Evolutionary conservation across 768 basidiomycete genomes (phyloP), one percentile per base, ranked within the genome.

Genomic region (Suillus variegatus): DNA sequence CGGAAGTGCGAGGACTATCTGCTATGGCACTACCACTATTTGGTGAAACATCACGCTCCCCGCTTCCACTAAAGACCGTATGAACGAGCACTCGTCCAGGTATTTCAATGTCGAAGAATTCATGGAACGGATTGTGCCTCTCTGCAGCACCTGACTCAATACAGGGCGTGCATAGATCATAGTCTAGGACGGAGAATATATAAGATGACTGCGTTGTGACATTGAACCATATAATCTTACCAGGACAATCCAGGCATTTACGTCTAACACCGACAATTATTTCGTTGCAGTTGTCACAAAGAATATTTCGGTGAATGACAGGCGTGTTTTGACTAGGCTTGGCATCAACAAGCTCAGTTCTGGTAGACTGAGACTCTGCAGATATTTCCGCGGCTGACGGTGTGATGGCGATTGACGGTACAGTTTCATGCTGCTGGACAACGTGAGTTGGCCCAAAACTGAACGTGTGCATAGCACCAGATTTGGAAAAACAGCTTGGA

Each of bases 231-330:
- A 41, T n/a, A n/a, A 55, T 76, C 82, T 61, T 72, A 91, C 90
- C 82, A 57, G 82, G 80, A 74, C 93, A 94, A 68, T 92, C 89
- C 25, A 92, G 76, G 71, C 93, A 95, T 75, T 94, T 95, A 75
- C 92, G 88, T 52, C 94, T 82, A 63, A 87, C 73, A 13, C 93
- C 93, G 63, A 83, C 78, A 46, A 94, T 81, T 4, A 76, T 82
- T 25, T 76, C 68, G 6, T 82, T 68, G 75, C 93, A 95, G 18
- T 69, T 70, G 74, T 95, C 90, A 74, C 93, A 95, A 10, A 81
- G 55, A n/a, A 92, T 77, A 36, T 84, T 84, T 40, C 60, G 72
- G 73, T 93, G 91, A 46, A 88, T 68, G 32, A 65, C 12, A n/a
- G 43, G 47, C n/a, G 44, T 32, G 25, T 28, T 4, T 43, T 40